Evolutionary conservation across 75 land plant species (phyloP), one percentile per base, ranked within the genome.

Genomic region (Selaginella tamariscina): DNA sequence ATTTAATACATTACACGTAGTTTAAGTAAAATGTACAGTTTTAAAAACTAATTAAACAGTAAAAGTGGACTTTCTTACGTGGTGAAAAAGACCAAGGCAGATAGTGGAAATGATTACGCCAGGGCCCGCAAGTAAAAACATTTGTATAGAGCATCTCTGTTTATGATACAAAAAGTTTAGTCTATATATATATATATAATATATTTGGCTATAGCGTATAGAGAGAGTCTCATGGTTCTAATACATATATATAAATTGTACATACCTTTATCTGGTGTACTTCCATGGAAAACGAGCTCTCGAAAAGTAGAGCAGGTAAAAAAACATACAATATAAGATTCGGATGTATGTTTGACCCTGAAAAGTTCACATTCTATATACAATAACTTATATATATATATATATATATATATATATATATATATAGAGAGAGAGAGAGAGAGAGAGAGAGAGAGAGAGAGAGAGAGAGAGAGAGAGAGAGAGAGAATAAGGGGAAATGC

Each of bases 231-330:
- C 49, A 39, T 5, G 15, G 15, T 5, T 39, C 15, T 39, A 15
- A 39, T 39, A 5, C 49, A 59, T 2, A 9, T 21, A 8, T 8
- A 2, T 2, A 59, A 5, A 59, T 23, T n/a, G 2, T n/a, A n/a
- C 55, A 32, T 74, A 94, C 99, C 92, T 91, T 95, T 65, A 95
- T 88, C 73, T 95, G 99, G 70, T 95, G 99, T 56, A 95, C 72
- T 69, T 95, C 99, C 99, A 95, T 91, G 64, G 88, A 68, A 75
- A 95, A 95, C n/a, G 99, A 85, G 77, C 99, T 95, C 70, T 95
- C 99, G 70, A 95, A 95, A 30, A 95, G 97, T 32, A 95, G 86
- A 28, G 99, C 97, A 56, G 99, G 99, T 65, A 95, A 84, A 70
- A 95, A 95, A 44, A 91, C 83, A 32, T 77, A 85, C 63, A 95